Conservation (phyloP, 164 flowering plant species). For the Warburgia ugandensis region DNA sequence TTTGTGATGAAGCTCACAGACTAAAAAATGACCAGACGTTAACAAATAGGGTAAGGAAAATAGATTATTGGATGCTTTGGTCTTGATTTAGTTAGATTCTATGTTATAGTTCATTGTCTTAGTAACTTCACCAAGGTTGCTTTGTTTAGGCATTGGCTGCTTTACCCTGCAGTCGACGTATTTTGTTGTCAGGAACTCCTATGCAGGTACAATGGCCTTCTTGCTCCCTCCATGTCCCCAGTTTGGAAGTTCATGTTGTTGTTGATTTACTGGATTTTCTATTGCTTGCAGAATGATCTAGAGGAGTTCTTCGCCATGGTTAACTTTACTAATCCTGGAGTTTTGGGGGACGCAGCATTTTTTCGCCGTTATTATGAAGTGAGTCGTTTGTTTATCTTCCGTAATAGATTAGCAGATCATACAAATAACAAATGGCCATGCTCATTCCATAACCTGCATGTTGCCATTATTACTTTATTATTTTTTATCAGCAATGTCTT, state of each 20-base stretch:
- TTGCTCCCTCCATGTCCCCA: slow-evolving; percentile 5
- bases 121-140: slow-evolving; percentile 3
- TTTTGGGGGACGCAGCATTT: slow-evolving; percentile 79
- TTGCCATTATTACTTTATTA: not conserved
- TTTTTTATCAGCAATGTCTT: too few relatives aligned
- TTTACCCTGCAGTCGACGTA: slow-evolving; percentile 77
- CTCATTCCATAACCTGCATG: not conserved
- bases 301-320: slow-evolving; percentile 99
- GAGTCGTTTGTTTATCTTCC: slow-evolving; percentile 5
- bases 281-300: slow-evolving; percentile 69
- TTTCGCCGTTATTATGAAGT: slow-evolving; percentile 97
- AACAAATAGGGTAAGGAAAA: slow-evolving; percentile 68
- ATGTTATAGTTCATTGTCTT: not conserved
- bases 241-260: not conserved
- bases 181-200: slow-evolving; percentile 93
- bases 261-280: not conserved
- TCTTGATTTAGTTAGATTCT: not conserved
- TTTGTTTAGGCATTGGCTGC: slow-evolving; percentile 81
- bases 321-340: slow-evolving; percentile 94
- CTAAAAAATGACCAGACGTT: slow-evolving; percentile 94
- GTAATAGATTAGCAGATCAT: not conserved
- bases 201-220: slow-evolving; percentile 64
- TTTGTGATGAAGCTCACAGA: slow-evolving; percentile 98
- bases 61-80: not conserved
- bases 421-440: not conserved